Conservation (phyloP, 2,329 filamentous ascomycete genomes). For the Penicillium nordicum region DNA sequence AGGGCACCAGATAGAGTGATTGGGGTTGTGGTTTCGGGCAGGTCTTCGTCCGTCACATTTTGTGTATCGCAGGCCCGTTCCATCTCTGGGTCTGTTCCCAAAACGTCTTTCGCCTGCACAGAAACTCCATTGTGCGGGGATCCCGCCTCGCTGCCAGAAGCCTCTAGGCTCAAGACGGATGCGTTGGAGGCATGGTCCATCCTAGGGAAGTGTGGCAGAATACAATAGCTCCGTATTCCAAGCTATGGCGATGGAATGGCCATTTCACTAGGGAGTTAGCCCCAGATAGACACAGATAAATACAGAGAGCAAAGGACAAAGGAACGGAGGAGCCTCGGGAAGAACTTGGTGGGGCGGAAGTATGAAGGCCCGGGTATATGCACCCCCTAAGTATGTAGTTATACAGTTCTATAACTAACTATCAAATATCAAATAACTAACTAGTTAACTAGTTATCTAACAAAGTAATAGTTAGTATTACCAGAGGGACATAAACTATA, state of each 20-base stretch:
- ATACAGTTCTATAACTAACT: too few relatives aligned
- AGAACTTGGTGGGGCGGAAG: background rate
- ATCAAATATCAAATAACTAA: background rate
- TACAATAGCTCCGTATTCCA: background rate
- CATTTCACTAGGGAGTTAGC: background rate
- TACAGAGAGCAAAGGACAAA: background rate
- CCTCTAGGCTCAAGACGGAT: conserved; percentile 20
- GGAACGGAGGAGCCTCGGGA: background rate
- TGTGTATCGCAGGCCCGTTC: background rate
- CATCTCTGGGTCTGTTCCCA: conserved; percentile 1
- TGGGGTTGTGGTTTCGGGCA: conserved; percentile 5
- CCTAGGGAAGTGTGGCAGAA: conserved; percentile 14
- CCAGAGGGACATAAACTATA: background rate
- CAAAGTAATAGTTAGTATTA: background rate
- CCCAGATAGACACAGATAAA: background rate
- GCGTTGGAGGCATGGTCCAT: conserved; percentile 32
- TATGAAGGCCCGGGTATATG: background rate
- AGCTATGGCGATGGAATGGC: background rate
- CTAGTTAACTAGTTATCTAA: background rate
- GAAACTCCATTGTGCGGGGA: conserved; percentile 12
- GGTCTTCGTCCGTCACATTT: conserved; percentile 11
- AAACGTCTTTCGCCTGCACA: conserved; percentile 6
- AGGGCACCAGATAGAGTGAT: conserved; percentile 22
- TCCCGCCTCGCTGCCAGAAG: conserved; percentile 12
- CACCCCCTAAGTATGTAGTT: too few relatives aligned